These are phyloP conservation scores for Veloporphyrellus conicus DNA, from an alignment of 1,284 basidiomycete species.

Conservation along the genomic window DNA sequence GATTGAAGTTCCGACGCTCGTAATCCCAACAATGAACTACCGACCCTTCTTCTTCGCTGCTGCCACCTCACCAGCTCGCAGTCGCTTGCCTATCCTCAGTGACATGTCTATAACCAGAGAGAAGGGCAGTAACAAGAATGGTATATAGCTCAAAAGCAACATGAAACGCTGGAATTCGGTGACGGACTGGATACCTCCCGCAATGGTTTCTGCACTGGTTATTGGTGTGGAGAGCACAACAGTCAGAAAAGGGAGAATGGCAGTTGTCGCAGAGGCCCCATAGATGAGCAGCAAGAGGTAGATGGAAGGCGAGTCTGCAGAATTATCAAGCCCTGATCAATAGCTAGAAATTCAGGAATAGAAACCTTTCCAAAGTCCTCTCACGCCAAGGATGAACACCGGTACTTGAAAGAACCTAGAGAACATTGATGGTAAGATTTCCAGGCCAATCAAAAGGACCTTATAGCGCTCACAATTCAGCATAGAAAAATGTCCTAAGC, in stretches of 20 bases:
- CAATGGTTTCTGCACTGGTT: slow-evolving; percentile 33
- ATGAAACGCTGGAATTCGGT: slow-evolving; percentile 44
- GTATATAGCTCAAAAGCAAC: slow-evolving; percentile 70
- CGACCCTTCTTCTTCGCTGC: slow-evolving; percentile 17
- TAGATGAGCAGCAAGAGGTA: slow-evolving; percentile 66
- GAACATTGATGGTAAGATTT: slow-evolving; percentile 6
- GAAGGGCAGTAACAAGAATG: slow-evolving; percentile 70
- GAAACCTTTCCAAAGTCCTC: slow-evolving; percentile 62
- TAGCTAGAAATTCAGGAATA: not conserved
- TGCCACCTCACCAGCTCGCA: not conserved
- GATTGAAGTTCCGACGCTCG: too few relatives aligned
- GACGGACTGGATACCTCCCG: slow-evolving; percentile 36
- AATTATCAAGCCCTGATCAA: not conserved
- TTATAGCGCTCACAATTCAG: slow-evolving; percentile 48
- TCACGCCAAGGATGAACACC: slow-evolving; percentile 65
- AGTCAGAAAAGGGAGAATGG: slow-evolving; percentile 67
- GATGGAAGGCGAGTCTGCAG: slow-evolving; percentile 42
- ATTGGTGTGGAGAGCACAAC: slow-evolving; percentile 50
- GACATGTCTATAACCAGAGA: slow-evolving; percentile 73
- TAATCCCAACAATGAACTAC: too few relatives aligned
- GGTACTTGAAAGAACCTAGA: slow-evolving; percentile 71
- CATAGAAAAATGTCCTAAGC: slow-evolving; percentile 61
- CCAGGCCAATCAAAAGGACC: slow-evolving; percentile 8
- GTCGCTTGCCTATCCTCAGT: slow-evolving; percentile 32
- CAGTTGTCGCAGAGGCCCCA: slow-evolving; percentile 73